These are phyloP conservation scores for Mortierella sp. DNA, from an alignment of 371 early-diverging fungal species.

Conservation along the genomic window DNA sequence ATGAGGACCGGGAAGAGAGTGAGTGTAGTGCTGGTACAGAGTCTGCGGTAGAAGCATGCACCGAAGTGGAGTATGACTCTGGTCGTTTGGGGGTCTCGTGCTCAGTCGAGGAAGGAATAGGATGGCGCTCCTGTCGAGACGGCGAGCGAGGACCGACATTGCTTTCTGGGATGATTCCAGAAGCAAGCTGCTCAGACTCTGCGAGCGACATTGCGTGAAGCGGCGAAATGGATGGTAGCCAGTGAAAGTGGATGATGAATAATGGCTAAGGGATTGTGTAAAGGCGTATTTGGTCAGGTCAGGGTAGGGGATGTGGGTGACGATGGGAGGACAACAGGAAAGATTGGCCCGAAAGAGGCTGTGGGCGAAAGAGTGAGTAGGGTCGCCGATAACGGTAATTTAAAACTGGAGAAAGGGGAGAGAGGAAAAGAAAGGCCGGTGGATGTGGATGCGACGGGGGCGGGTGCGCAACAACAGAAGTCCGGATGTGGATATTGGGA, in stretches of 20 bases:
- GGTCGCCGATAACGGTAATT: not conserved
- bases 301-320: not conserved
- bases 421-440: not conserved
- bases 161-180: constrained; percentile 6
- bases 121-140: too few relatives aligned
- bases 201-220: constrained; percentile 28
- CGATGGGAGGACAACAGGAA: not conserved
- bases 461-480: too few relatives aligned
- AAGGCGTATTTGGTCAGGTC: not conserved
- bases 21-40: constrained; percentile 9
- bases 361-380: not conserved
- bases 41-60: constrained; percentile 7
- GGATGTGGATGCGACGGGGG: not conserved
- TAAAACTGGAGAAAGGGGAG: too few relatives aligned
- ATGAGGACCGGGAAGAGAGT: constrained; percentile 3
- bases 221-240: not conserved
- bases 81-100: constrained; percentile 1
- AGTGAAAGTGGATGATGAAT: not conserved
- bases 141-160: too few relatives aligned
- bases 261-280: not conserved
- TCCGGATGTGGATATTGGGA: too few relatives aligned
- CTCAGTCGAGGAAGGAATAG: constrained; percentile 1
- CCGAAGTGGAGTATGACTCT: not conserved
- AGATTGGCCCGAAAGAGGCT: not conserved
- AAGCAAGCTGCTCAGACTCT: constrained; percentile 11